Conservation (phyloP, 345 rosid species). For the Populus nigra region DNA sequence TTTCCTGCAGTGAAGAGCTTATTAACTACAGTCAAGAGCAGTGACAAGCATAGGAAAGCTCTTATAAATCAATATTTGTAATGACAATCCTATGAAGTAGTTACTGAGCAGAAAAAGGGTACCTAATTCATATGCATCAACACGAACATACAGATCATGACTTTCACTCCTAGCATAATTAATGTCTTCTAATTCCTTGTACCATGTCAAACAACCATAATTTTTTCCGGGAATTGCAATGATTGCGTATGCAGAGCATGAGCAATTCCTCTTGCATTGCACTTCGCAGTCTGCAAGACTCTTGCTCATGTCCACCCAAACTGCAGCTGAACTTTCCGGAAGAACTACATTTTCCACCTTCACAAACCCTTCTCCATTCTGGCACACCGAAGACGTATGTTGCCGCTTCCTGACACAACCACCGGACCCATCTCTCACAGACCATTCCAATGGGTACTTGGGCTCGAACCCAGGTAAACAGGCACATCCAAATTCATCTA, state of each 20-base stretch:
- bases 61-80: too few species aligned
- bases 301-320: background rate
- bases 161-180: background rate
- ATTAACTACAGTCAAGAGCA: too few species aligned
- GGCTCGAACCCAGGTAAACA: conserved; percentile 25
- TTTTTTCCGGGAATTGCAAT: background rate
- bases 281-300: background rate
- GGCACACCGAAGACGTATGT: background rate
- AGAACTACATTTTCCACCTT: background rate
- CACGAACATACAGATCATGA: conserved; percentile 11
- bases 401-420: conserved; percentile 14
- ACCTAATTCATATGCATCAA: conserved; percentile 19
- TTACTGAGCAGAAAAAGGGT: background rate
- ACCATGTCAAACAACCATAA: conserved; percentile 16
- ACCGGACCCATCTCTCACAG: conserved; percentile 1
- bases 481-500: conserved; percentile 10
- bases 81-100: too few species aligned
- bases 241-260: conserved; percentile 7
- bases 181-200: conserved; percentile 1
- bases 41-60: too few species aligned
- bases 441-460: background rate
- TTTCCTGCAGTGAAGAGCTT: too few species aligned
- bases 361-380: background rate
- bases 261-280: conserved; percentile 6
- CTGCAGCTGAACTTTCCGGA: background rate